These are phyloP conservation scores for Phialophora expanda DNA, from an alignment of 2,329 filamentous ascomycete species.

Conservation along the genomic window DNA sequence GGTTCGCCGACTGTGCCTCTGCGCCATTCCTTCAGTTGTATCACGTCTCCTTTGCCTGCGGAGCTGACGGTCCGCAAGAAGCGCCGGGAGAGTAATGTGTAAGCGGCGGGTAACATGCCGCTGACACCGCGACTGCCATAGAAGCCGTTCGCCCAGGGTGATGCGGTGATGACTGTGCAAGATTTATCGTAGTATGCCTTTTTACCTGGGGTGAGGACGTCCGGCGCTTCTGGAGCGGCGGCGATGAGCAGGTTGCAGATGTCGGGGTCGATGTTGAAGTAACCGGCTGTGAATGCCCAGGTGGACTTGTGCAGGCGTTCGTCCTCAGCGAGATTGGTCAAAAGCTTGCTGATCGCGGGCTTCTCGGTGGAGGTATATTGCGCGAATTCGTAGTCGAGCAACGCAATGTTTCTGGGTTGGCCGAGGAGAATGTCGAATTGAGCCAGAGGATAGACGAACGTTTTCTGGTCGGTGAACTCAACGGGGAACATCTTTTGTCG, in stretches of 20 bases:
- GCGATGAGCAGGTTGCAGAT: slow-evolving; percentile 79
- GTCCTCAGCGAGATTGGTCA: slow-evolving; percentile 69
- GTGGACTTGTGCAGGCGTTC: slow-evolving; percentile 68
- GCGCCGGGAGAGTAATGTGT: slow-evolving; percentile 81
- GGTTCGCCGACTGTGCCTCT: slow-evolving; percentile 78
- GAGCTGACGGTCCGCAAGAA: slow-evolving; percentile 71
- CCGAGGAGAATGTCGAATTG: slow-evolving; percentile 83
- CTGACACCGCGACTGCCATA: slow-evolving; percentile 86
- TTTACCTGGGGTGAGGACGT: slow-evolving; percentile 25
- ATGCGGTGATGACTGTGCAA: slow-evolving; percentile 88
- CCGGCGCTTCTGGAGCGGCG: slow-evolving; percentile 48
- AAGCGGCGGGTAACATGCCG: slow-evolving; percentile 87
- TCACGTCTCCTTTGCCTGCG: slow-evolving; percentile 61
- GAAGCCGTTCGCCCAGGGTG: slow-evolving; percentile 93
- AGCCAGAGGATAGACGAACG: slow-evolving; percentile 81
- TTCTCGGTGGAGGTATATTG: slow-evolving; percentile 83
- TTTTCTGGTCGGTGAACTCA: slow-evolving; percentile 57
- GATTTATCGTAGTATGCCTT: slow-evolving; percentile 46
- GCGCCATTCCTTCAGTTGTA: slow-evolving; percentile 86
- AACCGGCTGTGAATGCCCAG: slow-evolving; percentile 97
- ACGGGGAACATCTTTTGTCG: slow-evolving; percentile 40
- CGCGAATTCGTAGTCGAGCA: slow-evolving; percentile 38
- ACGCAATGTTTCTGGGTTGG: slow-evolving; percentile 31
- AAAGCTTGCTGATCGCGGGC: slow-evolving; percentile 75
- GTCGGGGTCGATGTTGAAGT: slow-evolving; percentile 93